These are phyloP conservation scores for Priceomyces melissophilus DNA, from an alignment of 805 yeast species.

Conservation along the genomic window DNA sequence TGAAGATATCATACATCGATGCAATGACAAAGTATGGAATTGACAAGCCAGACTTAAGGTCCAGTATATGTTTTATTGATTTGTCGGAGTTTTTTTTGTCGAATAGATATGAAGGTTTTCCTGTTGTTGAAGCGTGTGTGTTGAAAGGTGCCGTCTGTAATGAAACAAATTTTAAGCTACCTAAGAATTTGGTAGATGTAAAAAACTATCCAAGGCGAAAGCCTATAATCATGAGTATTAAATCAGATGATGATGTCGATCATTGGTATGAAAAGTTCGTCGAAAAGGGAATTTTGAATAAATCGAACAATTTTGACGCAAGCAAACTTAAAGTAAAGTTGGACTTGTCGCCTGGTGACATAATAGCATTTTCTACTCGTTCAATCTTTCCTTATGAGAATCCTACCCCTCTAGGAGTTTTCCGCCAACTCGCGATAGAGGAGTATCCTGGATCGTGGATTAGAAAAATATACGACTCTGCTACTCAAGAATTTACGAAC, in stretches of 20 bases:
- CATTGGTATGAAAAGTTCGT: conserved; percentile 44
- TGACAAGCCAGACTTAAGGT: conserved; percentile 91
- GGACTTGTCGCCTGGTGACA: conserved; percentile 60
- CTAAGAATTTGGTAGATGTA: conserved; percentile 37
- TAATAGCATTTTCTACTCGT: conserved; percentile 77
- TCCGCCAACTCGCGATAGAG: conserved; percentile 70
- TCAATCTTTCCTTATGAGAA: conserved; percentile 72
- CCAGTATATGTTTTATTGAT: conserved; percentile 47
- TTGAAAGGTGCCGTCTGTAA: conserved; percentile 46
- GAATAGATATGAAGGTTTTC: conserved; percentile 41
- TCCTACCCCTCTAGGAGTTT: conserved; percentile 90
- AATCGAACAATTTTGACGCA: conserved; percentile 14
- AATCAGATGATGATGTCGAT: conserved; percentile 31
- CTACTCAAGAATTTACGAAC: conserved; percentile 8
- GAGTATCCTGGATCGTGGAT: conserved; percentile 50
- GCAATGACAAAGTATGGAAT: conserved; percentile 78
- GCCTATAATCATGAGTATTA: conserved; percentile 56
- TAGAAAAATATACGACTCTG: conserved; percentile 26
- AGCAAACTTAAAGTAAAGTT: conserved; percentile 22
- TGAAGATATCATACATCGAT: conserved; percentile 57
- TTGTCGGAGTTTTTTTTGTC: conserved; percentile 41
- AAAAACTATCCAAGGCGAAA: conserved; percentile 51
- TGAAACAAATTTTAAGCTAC: conserved; percentile 21
- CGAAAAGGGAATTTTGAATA: conserved; percentile 22
- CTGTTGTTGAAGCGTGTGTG: conserved; percentile 72